Base-by-base conservation (phyloP, 2,329 filamentous ascomycete species). In the Rhynchosporium agropyri region DNA sequence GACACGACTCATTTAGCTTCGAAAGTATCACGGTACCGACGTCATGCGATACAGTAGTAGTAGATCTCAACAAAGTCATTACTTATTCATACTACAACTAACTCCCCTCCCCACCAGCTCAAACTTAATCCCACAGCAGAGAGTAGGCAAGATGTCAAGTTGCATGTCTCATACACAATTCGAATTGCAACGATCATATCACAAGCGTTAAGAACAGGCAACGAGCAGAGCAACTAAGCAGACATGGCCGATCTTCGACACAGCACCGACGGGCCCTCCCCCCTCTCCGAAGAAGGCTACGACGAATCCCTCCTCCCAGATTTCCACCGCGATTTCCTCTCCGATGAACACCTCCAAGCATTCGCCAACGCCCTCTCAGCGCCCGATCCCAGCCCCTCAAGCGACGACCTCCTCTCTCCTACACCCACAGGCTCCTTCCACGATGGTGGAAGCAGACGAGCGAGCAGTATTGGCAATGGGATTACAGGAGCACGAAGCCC, bases 311-410 rank as follows among this genome's bases (percentile, higher is more conserved):
- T 78, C 43, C 82, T 97, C 26, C 93, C 92, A n/a, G 92, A 97
- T 76, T 86, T 82, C 76, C 84, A 93, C 74, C 83, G 83, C 71
- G 87, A 95, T 62, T 97, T 97, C 74, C 81, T 96, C 69, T 77
- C 84, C 50, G 80, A 87, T 46, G 85, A 85, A 63, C 89, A 96
- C 73, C 80, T 97, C 38, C 81, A 84, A 43, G 88, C 89, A 60
- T 98, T 98, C 75, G 88, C 89, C 65, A 85, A 84, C 63, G 94
- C 94, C 7, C 83, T 97, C 8, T 84, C 86, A n/a, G 91, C 90
- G 1, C 92, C 93, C 0, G 92, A 96, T 65, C 85, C 85, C 1
- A 82, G 88, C 46, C 87, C 89, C 42, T 87, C 83, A 12, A 81
- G 84, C 55, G 78, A 83, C 55, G 87, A 89, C 49, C 42, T 72